These are phyloP conservation scores for Pseudocercospora vitis DNA, from an alignment of 2,329 filamentous ascomycete genomes.

Conservation along the genomic window DNA sequence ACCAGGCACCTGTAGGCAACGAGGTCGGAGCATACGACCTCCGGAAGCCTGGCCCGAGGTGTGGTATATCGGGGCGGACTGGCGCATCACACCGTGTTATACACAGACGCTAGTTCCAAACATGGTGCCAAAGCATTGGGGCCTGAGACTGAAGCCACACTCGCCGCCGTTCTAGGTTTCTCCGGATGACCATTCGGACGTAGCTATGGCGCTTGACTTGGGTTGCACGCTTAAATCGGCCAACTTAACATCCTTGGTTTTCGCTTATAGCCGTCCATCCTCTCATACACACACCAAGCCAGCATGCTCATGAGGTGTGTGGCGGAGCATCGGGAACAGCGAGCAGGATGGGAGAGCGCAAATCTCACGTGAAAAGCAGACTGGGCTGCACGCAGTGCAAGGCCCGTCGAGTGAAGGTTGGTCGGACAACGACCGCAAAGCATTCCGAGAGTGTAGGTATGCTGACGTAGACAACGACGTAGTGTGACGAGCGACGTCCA, in stretches of 20 bases:
- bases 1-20: no score
- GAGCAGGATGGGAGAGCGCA: constrained; percentile 20
- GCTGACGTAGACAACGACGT: background rate
- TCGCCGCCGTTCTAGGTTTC: background rate
- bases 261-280: no score
- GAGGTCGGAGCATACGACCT: no score
- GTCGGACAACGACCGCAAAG: background rate
- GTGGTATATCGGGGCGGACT: no score
- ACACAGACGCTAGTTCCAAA: no score
- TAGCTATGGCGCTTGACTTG: background rate
- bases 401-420: constrained; percentile 31
- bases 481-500: constrained; percentile 26
- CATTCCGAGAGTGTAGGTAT: background rate
- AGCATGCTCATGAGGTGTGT: background rate
- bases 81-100: no score
- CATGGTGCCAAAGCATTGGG: no score
- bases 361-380: constrained; percentile 30
- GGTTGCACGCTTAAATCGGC: background rate
- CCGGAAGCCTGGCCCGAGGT: no score
- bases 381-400: constrained; percentile 34
- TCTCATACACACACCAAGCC: background rate
- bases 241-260: no score
- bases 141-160: background rate
- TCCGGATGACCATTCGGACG: background rate
- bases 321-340: background rate